Evolutionary conservation across 371 early-diverging fungal species (phyloP).

Genomic region (Saksenaea vasiformis): DNA sequence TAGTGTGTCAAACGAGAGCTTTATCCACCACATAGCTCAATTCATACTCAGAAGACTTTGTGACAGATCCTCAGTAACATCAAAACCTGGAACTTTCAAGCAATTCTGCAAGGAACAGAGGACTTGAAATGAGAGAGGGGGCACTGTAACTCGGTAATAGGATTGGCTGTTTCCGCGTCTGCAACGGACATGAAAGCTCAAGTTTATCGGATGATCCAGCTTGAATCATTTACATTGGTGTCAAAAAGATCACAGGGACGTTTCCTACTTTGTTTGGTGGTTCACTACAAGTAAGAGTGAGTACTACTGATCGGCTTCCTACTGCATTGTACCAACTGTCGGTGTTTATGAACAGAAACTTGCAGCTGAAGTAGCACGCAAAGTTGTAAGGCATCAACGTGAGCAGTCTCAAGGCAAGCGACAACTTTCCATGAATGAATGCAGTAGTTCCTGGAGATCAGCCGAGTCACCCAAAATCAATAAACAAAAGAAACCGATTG

Average conservation of each 20-base stretch:
- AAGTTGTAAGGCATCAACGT: not conserved
- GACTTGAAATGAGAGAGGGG: no score
- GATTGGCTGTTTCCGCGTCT: not conserved
- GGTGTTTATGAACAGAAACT: not conserved
- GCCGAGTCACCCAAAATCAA: not conserved
- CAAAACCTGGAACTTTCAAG: no score
- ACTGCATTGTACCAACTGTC: not conserved
- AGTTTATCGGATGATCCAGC: not conserved
- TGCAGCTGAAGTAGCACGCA: not conserved
- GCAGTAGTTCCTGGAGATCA: not conserved
- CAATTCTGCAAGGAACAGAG: no score
- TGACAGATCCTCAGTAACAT: no score
- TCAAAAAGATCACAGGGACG: not conserved
- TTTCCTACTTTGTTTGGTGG: constrained; percentile 3
- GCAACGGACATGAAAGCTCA: constrained; percentile 1
- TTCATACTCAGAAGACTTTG: no score
- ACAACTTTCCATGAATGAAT: not conserved
- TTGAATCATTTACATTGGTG: not conserved
- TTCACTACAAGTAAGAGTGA: not conserved
- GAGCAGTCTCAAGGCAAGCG: not conserved
- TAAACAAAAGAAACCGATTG: not conserved
- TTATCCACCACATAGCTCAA: no score
- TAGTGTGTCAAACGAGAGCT: no score
- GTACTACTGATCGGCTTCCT: no score
- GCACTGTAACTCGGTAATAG: constrained; percentile 7